Percentiles rank a stretch among this genome's conserved stretches.
Evolutionary conservation across 2,329 filamentous ascomycete species (phyloP).

Genomic region (Pestalotiopsis sp.): DNA sequence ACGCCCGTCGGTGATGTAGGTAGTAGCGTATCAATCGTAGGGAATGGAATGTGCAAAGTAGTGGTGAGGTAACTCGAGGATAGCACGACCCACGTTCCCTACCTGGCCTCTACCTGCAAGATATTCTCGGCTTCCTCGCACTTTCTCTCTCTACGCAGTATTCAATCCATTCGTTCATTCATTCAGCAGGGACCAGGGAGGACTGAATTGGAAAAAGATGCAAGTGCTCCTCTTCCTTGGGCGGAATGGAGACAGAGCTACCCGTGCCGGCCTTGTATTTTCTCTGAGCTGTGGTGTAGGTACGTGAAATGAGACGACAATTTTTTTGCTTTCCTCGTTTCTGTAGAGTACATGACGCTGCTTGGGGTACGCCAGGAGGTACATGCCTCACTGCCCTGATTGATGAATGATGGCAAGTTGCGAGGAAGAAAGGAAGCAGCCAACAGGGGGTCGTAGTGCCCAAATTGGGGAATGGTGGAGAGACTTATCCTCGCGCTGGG

Average conservation of each 20-base stretch:
- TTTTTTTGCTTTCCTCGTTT: neutral
- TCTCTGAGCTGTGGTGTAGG: neutral
- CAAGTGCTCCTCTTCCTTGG: neutral
- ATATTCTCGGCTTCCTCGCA: neutral
- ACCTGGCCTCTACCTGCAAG: neutral
- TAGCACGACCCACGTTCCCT: too few species aligned
- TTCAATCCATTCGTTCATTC: neutral
- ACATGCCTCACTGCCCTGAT: too few species aligned
- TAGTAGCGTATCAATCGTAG: too few species aligned
- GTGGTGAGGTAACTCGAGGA: neutral
- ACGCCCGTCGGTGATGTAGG: neutral
- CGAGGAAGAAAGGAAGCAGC: too few species aligned
- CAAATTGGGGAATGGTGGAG: slow-evolving; percentile 1
- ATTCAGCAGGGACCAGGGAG: neutral
- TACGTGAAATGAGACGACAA: neutral
- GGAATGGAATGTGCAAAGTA: neutral
- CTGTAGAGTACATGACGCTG: neutral
- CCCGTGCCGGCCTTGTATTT: neutral
- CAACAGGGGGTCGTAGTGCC: neutral
- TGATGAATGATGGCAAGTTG: too few species aligned
- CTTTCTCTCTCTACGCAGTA: neutral
- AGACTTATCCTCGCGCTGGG: neutral
- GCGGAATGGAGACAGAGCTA: neutral
- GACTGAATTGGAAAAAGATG: neutral
- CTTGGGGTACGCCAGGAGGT: too few species aligned